Percentiles rank a stretch among this genome's conserved stretches.
Evolutionary conservation across 345 rosid species (phyloP).

Genomic region (Moricandia arvensis): DNA sequence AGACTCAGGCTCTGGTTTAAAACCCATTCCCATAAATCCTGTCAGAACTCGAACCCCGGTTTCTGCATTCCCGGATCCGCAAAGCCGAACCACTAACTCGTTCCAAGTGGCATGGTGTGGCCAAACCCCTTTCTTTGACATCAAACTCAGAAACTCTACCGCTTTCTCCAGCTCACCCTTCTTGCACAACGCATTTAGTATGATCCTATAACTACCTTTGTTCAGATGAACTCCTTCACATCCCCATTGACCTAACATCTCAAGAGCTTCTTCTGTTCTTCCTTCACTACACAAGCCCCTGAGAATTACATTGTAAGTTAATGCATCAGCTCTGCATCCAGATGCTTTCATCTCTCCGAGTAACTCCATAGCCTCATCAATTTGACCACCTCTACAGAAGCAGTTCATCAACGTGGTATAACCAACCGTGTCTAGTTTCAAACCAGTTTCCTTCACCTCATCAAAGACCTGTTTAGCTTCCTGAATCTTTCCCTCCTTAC

Average conservation of each 20-base stretch:
- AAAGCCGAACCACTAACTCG: slow-evolving; percentile 58
- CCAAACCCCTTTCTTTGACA: slow-evolving; percentile 58
- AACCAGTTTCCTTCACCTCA: slow-evolving; percentile 59
- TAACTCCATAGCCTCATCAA: slow-evolving; percentile 45
- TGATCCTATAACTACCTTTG: slow-evolving; percentile 80
- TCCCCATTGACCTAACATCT: slow-evolving; percentile 55
- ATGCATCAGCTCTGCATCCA: slow-evolving; percentile 65
- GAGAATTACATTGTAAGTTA: slow-evolving; percentile 72
- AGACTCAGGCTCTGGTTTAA: slow-evolving; percentile 56
- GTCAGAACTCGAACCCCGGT: slow-evolving; percentile 45
- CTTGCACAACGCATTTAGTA: slow-evolving; percentile 62
- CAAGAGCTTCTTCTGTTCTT: slow-evolving; percentile 59
- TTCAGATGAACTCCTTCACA: slow-evolving; percentile 61
- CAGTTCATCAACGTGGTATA: slow-evolving; percentile 78
- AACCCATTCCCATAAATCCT: slow-evolving; percentile 54
- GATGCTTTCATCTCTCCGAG: slow-evolving; percentile 67
- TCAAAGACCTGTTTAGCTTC: slow-evolving; percentile 57
- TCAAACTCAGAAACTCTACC: slow-evolving; percentile 48
- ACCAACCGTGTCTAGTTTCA: slow-evolving; percentile 63
- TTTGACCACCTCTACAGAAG: slow-evolving; percentile 55
- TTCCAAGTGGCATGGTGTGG: slow-evolving; percentile 87
- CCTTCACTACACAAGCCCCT: slow-evolving; percentile 66
- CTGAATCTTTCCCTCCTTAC: slow-evolving; percentile 56
- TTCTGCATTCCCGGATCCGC: slow-evolving; percentile 54
- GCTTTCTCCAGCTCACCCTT: slow-evolving; percentile 66